Evolutionary conservation across 1,284 basidiomycete species (phyloP), one percentile per base, ranked within the genome.

Genomic region (Heterobasidion annosum): DNA sequence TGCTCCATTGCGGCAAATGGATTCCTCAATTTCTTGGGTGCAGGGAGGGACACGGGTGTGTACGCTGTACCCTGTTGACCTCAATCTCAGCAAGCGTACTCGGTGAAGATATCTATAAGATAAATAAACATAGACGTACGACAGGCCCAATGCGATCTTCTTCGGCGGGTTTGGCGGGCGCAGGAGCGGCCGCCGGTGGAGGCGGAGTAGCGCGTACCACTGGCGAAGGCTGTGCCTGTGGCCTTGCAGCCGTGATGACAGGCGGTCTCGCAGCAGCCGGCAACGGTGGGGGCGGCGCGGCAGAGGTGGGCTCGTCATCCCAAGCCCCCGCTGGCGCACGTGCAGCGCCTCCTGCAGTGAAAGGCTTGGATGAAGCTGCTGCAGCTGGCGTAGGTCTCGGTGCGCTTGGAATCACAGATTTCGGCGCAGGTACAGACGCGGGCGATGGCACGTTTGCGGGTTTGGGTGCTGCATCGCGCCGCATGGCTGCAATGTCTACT

Each of bases 1-100:
- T 76, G 72, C 56, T 82, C 77, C 50, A 78, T 75, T 9, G 76
- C 77, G 16, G 80, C 82, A 62, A 94, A 95, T 3, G 91, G 87
- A 66, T 92, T 95, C 59, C 75, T 86, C 46, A 97, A 77, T 68
- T 87, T 96, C 69, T 84, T 91, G 0, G 93, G 93, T n/a, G 83
- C 75, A 37, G 83, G 79, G 6, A 97, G 77, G 54, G 82, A 82
- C 57, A 97, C 91, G 1, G 94, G 93, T 1, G 85, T 89, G 68
- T 94, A 97, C 2, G 86, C 81, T 0, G 92, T 93, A 48, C 91
- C 90, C 59, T 61, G 46, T 32, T 33, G 34, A 6, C 1, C 9
- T 8, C 35, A n/a, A 25, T 12, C 15, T 52, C 34, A 44, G 32
- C 19, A 2, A 13, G 15, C 18, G 9, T n/a, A n/a, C n/a, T 6